Base-by-base conservation (phyloP, 176 grass and related monocot species). In the Aegilops umbellulata region DNA sequence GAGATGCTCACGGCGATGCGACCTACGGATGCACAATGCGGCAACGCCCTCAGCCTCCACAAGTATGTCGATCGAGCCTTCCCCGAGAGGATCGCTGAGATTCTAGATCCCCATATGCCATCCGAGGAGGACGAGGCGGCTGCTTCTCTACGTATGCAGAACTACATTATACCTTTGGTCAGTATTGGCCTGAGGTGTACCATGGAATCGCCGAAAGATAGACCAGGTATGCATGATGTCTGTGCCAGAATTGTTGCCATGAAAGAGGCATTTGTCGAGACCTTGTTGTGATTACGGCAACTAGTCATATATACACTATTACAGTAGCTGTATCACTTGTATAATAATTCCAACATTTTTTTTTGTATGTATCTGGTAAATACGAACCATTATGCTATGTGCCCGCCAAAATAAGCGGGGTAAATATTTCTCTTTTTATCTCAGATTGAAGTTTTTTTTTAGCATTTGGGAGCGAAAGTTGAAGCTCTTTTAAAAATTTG, bases 71-170 rank as follows among this genome's bases (percentile, higher is more conserved):
- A 49, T 1, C 64, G 14, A 3, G 74, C 82, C 20, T 89, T 86
- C 69, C 88, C 88, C 0, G 7, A 81, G 1, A 89, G 60, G 15
- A 78, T 89, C 16, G 2, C 25, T 4, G 88, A 89, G 22, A 7
- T 89, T 55, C 3, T 89, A 20, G 88, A 89, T 79, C 82, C 82
- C 12, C 20, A 74, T 13, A 83, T 88, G 66, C 61, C 61, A 44
- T 44, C 24, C 1, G 78, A 44, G 8, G 80, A 88, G 1, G 86
- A 76, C 2, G 19, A 77, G 34, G 53, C 41, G 32, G 32, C 25
- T 8, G 8, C 8, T 34, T 16, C 44, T 19, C 7, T 24, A 0
- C 16, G 8, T 10, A 66, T 78, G 31, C 42, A 69, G 1, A 77
- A 31, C 10, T 88, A 29, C 22, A 42, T 78, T 6, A 16, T 78